A percentile compares a stretch with the other conserved stretches of the same genome.
Evolutionary conservation across 2,329 filamentous ascomycete species (phyloP).

Genomic region (Ambrosiella xylebori): DNA sequence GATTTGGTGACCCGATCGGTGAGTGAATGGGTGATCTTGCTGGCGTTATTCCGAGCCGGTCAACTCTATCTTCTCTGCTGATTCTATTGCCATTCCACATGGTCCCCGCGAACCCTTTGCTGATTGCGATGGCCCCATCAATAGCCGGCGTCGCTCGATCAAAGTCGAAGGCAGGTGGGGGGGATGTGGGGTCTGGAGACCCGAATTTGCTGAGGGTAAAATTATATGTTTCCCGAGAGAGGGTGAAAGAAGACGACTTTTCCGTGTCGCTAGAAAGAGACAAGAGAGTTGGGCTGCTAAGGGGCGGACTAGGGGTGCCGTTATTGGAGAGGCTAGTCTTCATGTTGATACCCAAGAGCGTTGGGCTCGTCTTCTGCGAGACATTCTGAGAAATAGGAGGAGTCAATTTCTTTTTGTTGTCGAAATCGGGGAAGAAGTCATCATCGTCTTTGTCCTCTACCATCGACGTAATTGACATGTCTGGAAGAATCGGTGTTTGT

Average conservation of each 20-base stretch:
- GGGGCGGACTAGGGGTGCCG: constrained; percentile 5
- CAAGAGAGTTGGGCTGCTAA: constrained; percentile 5
- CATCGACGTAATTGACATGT: not conserved
- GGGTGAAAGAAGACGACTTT: not conserved
- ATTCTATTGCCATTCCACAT: not conserved
- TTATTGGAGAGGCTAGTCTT: not conserved
- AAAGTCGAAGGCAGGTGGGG: constrained; percentile 1
- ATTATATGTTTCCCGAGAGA: no score
- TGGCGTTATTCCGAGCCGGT: constrained; percentile 6
- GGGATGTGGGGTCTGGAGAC: not conserved
- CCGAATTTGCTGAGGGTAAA: not conserved
- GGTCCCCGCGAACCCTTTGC: not conserved
- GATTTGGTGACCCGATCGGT: constrained; percentile 9
- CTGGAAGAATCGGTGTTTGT: not conserved
- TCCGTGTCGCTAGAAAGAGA: not conserved
- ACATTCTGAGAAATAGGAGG: constrained; percentile 10
- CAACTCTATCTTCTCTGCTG: not conserved
- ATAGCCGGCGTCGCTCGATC: not conserved
- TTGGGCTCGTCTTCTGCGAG: constrained; percentile 9
- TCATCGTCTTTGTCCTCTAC: constrained; percentile 28
- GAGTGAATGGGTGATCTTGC: constrained; percentile 13
- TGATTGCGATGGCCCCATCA: not conserved
- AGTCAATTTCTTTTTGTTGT: constrained; percentile 20
- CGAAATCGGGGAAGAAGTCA: constrained; percentile 36
- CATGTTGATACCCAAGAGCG: not conserved